These are phyloP conservation scores for Melaleuca quinquenervia DNA, from an alignment of 345 rosid species.

Conservation along the genomic window DNA sequence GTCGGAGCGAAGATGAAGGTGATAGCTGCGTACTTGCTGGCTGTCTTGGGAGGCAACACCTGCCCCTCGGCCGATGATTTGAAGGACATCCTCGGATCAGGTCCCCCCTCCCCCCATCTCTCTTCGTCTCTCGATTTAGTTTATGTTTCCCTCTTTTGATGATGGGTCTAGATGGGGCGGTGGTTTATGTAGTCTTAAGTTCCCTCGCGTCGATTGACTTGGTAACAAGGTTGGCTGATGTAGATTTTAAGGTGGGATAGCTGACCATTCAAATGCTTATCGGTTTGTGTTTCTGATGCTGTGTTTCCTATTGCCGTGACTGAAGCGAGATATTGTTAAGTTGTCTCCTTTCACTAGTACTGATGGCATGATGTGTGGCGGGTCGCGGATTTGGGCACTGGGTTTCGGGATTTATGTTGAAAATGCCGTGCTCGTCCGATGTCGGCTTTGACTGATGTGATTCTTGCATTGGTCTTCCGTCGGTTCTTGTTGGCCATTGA, in stretches of 20 bases:
- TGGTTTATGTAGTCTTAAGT: background rate
- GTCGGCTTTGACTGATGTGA: background rate
- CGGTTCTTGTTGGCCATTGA: background rate
- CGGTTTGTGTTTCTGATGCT: background rate
- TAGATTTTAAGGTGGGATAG: background rate
- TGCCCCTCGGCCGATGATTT: slow-evolving; percentile 31
- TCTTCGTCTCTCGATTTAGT: background rate
- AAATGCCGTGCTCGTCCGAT: background rate
- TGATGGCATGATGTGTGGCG: background rate
- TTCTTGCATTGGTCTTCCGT: background rate
- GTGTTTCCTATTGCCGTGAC: background rate
- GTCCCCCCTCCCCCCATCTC: background rate
- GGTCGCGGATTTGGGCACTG: background rate
- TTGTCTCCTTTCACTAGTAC: background rate
- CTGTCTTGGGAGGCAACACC: slow-evolving; percentile 45
- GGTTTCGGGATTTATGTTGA: background rate
- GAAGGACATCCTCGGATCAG: slow-evolving; percentile 28
- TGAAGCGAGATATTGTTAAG: background rate
- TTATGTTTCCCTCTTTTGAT: background rate
- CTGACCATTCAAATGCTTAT: background rate
- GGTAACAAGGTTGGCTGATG: background rate
- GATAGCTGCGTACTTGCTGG: slow-evolving; percentile 45
- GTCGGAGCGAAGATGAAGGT: slow-evolving; percentile 28
- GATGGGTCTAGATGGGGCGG: background rate
- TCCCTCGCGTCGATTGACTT: background rate